Evolutionary conservation across 2,329 filamentous ascomycete species (phyloP).

Genomic region (Gyromitra esculenta): DNA sequence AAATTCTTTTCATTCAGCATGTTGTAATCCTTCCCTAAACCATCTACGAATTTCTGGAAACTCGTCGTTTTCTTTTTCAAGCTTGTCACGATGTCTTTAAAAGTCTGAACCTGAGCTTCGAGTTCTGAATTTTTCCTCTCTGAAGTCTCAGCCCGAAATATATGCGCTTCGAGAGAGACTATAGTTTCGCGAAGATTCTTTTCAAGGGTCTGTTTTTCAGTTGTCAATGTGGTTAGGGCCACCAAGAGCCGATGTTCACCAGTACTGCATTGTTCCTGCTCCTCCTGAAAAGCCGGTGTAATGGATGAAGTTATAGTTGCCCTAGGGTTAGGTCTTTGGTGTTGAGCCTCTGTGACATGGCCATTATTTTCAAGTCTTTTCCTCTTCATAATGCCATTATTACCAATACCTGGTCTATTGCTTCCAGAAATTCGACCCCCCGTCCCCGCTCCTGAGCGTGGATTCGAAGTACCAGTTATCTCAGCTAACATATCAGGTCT

Average conservation of each 20-base stretch:
- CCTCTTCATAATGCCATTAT: conserved; percentile 2
- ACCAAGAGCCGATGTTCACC: conserved; percentile 44
- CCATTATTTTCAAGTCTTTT: not conserved
- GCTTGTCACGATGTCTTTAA: conserved; percentile 34
- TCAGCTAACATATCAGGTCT: not conserved
- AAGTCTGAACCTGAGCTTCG: conserved; percentile 25
- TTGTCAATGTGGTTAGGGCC: conserved; percentile 45
- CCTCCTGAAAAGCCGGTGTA: not conserved
- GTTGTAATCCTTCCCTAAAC: conserved; percentile 53
- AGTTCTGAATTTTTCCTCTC: conserved; percentile 39
- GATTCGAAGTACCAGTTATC: not conserved
- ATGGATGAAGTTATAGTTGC: not conserved
- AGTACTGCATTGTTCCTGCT: conserved; percentile 9
- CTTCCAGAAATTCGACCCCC: not conserved
- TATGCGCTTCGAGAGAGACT: conserved; percentile 33
- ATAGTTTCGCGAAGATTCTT: conserved; percentile 40
- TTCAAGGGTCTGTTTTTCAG: conserved; percentile 49
- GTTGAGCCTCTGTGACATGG: not conserved
- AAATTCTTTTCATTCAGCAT: conserved; percentile 48
- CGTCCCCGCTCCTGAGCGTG: not conserved
- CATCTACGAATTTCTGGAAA: conserved; percentile 50
- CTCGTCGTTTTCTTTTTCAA: conserved; percentile 44
- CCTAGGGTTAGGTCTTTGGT: not conserved
- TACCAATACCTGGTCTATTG: conserved; percentile 5
- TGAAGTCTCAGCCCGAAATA: conserved; percentile 17